Conservation (phyloP, 2,329 filamentous ascomycete genomes). For the Penicillium sumatraense region DNA sequence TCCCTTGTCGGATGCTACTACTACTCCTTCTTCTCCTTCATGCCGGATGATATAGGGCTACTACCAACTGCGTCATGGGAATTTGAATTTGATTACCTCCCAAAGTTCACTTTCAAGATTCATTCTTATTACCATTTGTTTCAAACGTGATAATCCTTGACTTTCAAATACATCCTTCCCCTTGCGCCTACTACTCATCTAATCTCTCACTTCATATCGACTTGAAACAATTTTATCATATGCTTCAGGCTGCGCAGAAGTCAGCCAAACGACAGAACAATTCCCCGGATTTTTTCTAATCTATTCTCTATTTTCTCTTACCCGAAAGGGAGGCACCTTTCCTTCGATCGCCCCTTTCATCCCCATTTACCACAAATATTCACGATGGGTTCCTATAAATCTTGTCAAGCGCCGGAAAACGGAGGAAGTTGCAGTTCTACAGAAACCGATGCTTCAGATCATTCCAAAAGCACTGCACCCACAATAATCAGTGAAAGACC, state of each 20-base stretch:
- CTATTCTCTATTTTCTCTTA: not conserved
- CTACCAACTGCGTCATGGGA: constrained; percentile 20
- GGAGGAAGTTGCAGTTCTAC: constrained; percentile 43
- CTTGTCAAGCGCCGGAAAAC: constrained; percentile 29
- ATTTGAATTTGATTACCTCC: constrained; percentile 18
- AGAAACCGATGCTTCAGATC: constrained; percentile 41
- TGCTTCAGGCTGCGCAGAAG: not conserved
- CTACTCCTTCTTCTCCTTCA: constrained; percentile 3
- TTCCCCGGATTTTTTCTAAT: not conserved
- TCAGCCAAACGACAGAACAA: not conserved
- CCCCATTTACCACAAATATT: too few relatives aligned
- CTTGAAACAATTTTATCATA: not conserved
- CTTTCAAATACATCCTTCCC: not conserved
- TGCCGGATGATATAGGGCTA: constrained; percentile 9
- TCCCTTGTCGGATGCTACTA: not conserved
- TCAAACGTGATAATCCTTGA: not conserved
- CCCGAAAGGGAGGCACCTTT: too few relatives aligned
- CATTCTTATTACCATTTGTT: not conserved
- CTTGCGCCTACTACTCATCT: not conserved
- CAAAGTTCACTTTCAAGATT: not conserved
- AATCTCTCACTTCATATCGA: not conserved
- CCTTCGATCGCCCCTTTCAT: too few relatives aligned
- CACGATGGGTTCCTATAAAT: constrained; percentile 35
- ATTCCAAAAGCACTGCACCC: constrained; percentile 45
- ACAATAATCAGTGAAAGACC: constrained; percentile 41